These are phyloP conservation scores for Chlamydomonas sphaeroides DNA, from an alignment of 139 green algal genomes.

Conservation along the genomic window DNA sequence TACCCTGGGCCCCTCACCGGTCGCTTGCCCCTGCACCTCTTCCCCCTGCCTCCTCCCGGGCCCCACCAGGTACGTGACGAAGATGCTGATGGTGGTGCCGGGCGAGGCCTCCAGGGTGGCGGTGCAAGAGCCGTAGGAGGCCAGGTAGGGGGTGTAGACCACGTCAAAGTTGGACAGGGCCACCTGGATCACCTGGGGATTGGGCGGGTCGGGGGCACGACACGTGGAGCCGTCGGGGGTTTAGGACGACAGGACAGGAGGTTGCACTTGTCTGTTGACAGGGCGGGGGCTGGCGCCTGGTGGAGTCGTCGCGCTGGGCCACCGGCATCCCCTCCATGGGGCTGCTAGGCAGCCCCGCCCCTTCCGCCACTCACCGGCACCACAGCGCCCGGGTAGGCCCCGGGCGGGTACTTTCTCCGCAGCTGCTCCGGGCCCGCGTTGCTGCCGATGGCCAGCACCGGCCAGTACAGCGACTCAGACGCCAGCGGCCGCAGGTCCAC, in stretches of 20 bases:
- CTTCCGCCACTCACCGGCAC: slow-evolving; percentile 45
- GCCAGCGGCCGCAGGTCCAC: neutral
- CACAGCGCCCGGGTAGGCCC: slow-evolving; percentile 43
- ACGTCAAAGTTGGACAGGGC: slow-evolving; percentile 74
- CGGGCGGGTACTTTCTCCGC: slow-evolving; percentile 60
- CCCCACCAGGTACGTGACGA: slow-evolving; percentile 38
- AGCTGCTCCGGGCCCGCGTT: slow-evolving; percentile 74
- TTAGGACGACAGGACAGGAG: too few species aligned
- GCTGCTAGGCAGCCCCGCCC: neutral
- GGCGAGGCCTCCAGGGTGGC: slow-evolving; percentile 67
- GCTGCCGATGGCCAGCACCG: slow-evolving; percentile 76
- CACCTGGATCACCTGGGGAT: slow-evolving; percentile 51
- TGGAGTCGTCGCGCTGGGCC: too few species aligned
- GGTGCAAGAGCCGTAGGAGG: slow-evolving; percentile 66
- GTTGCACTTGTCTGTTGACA: too few species aligned
- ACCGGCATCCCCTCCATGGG: too few species aligned
- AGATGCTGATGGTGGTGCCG: slow-evolving; percentile 49
- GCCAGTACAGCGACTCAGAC: slow-evolving; percentile 7
- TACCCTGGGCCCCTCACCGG: too few species aligned
- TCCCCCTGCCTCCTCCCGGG: neutral
- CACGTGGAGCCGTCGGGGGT: too few species aligned
- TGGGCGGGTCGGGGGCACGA: too few species aligned
- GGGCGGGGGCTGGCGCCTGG: too few species aligned
- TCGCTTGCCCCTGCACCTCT: too few species aligned
- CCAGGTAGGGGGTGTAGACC: slow-evolving; percentile 69